Base-by-base conservation (phyloP, 2,329 filamentous ascomycete species). In the Neocucurbitaria cava region DNA sequence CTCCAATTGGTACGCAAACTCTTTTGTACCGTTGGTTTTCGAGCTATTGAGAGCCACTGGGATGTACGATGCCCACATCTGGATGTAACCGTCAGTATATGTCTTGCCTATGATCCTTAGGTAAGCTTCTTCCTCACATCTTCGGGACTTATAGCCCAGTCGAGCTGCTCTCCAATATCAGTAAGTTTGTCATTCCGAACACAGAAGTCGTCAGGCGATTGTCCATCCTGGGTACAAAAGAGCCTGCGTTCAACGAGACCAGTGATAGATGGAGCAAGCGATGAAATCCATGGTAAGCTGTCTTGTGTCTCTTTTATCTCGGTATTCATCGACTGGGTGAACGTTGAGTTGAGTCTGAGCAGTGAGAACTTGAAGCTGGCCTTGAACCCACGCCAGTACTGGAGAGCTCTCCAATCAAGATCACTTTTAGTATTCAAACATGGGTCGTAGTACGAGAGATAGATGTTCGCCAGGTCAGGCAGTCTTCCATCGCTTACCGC, bases 301-400 rank as follows among this genome's bases (percentile, higher is more conserved):
- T 24, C 18, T 5, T 45, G 26, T 15, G 42, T 41, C n/a, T 46
- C 9, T 5, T 46, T 11, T 15, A 52, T 36, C 24, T 39, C 24
- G 1, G 49, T 52, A 3, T 23, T 40, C 42, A 46, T 46, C 18
- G 41, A n/a, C 8, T 30, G 18, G 23, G 21, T 40, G 23, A 28
- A 46, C 5, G 13, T 46, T 15, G 42, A 46, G 3, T 41, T 21
- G 5, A 46, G 18, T 3, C 17, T 46, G 5, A 46, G 26, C 26
- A 49, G 17, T 6, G 20, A 42, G 6, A 42, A 15, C 18, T 26
- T 42, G 20, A 49, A 35, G 5, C 26, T 35, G 5, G 30, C 47
- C 23, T 33, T 39, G 24, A 38, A 51, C 28, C 23, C 48, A 33
- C 31, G 24, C 48, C 40, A 51, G 15, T 51, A 48, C 4, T 40